Base-by-base conservation (phyloP, 345 rosid genomes). In the Gossypium thurberi region DNA sequence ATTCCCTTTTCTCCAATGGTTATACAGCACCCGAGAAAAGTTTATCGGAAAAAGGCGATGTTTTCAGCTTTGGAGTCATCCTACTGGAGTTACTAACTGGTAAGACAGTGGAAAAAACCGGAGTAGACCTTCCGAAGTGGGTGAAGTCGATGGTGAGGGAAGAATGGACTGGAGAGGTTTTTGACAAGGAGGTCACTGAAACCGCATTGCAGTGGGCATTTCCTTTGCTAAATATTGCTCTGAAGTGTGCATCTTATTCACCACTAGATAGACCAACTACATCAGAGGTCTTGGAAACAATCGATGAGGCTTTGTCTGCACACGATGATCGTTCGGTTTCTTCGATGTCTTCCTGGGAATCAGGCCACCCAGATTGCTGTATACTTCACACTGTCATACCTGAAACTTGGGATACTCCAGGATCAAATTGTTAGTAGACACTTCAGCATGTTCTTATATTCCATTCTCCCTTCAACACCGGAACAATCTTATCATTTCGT, bases 141-240 rank as follows among this genome's bases (percentile, higher is more conserved):
- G 91, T 85, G 18, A 84, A 76, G 69, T 80, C 88, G 51, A 84
- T 82, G 87, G 91, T 87, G 40, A 83, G 85, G 72, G 91, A 89
- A 74, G 93, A 89, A 78, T 87, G 91, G 93, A 87, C 93, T 0
- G 91, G 89, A 6, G 93, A 89, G 74, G 90, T 89, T 21, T 87
- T 89, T 23, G 89, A 89, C 78, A 85, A 79, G 80, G 88, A 85
- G 65, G 82, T 89, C 2, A 77, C 60, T 73, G 69, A 18, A 25
- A 74, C 79, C 10, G 88, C 79, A 0, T 79, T 76, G 78, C 84
- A 84, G 42, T 84, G 76, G 76, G 89, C 88, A 14, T 87, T 89
- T 48, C 88, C 90, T 13, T 66, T 89, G 78, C 78, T 89, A 58
- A 87, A 83, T 71, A 71, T 87, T 48, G 70, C 88, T 51, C 86